These are phyloP conservation scores for Clonostachys byssicola DNA, from an alignment of 2,329 filamentous ascomycete species.

Conservation along the genomic window DNA sequence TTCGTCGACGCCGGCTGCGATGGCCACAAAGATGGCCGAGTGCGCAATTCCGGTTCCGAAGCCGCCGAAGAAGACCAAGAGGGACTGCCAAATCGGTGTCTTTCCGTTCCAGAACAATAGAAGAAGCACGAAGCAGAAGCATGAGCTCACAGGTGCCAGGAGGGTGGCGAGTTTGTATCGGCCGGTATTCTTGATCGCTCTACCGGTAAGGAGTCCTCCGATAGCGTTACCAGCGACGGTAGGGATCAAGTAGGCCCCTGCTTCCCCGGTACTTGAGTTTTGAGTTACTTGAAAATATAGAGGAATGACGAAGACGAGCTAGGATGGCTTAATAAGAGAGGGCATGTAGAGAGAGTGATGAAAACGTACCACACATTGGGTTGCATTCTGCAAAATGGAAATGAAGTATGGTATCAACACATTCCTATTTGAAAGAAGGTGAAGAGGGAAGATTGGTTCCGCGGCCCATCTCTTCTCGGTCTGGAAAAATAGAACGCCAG, in stretches of 20 bases:
- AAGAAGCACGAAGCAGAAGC: slow-evolving; percentile 46
- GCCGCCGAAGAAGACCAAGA: slow-evolving; percentile 53
- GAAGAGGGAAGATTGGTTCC: slow-evolving; percentile 71
- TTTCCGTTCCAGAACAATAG: slow-evolving; percentile 53
- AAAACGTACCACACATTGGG: slow-evolving; percentile 32
- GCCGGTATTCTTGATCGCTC: slow-evolving; percentile 66
- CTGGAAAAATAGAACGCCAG: slow-evolving; percentile 57
- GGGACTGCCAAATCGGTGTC: slow-evolving; percentile 49
- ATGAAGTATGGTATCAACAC: slow-evolving; percentile 65
- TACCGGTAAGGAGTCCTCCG: slow-evolving; percentile 61
- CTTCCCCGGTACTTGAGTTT: slow-evolving; percentile 56
- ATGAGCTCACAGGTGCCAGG: slow-evolving; percentile 42
- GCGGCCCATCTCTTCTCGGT: slow-evolving; percentile 64
- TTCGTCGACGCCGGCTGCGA: slow-evolving; percentile 31
- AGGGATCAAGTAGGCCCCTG: slow-evolving; percentile 54
- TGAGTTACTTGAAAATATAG: slow-evolving; percentile 74
- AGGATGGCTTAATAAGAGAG: too few species aligned
- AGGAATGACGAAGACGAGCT: slow-evolving; percentile 51
- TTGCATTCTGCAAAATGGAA: slow-evolving; percentile 69
- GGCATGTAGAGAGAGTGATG: too few species aligned
- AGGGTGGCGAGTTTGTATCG: slow-evolving; percentile 69
- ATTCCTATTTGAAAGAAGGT: slow-evolving; percentile 64
- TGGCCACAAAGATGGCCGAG: slow-evolving; percentile 33
- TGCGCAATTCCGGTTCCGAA: slow-evolving; percentile 33
- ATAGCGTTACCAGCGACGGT: slow-evolving; percentile 56